Conservation (phyloP, 371 early-diverging fungal genomes). For the Syncephalis plumigaleata region DNA sequence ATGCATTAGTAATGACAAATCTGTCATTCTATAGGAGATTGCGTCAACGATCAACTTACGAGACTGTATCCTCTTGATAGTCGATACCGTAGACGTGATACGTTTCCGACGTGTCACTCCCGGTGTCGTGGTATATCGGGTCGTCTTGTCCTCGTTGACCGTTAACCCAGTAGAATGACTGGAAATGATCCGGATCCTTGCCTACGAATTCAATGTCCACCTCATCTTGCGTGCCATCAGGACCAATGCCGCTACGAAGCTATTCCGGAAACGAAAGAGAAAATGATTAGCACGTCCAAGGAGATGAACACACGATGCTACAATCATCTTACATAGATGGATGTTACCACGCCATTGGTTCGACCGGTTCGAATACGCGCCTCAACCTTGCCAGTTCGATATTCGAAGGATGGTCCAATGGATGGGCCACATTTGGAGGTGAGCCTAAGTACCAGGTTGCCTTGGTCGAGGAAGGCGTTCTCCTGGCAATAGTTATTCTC, state of each 20-base stretch:
- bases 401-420: too few relatives aligned
- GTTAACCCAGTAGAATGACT: conserved; percentile 44
- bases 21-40: too few relatives aligned
- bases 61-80: conserved; percentile 24
- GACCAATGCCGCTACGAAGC: too few relatives aligned
- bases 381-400: conserved; percentile 19
- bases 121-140: background rate
- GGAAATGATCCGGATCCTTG: conserved; percentile 19
- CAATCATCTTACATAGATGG: conserved; percentile 41
- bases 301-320: conserved; percentile 16
- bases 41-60: too few relatives aligned
- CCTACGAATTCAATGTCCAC: conserved; percentile 59
- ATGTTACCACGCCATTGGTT: conserved; percentile 35
- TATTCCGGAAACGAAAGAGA: background rate
- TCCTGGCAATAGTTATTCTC: too few relatives aligned
- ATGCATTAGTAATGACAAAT: too few relatives aligned
- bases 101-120: conserved; percentile 11
- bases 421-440: too few relatives aligned
- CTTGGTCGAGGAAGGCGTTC: too few relatives aligned
- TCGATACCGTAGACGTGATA: conserved; percentile 24
- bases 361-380: conserved; percentile 30
- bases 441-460: too few relatives aligned
- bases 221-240: conserved; percentile 20
- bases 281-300: conserved; percentile 7
- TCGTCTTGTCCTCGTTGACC: conserved; percentile 8